phyloP scores from a whole-genome alignment of 1,284 basidiomycete genomes.

The Chondrostereum purpureum region DNA sequence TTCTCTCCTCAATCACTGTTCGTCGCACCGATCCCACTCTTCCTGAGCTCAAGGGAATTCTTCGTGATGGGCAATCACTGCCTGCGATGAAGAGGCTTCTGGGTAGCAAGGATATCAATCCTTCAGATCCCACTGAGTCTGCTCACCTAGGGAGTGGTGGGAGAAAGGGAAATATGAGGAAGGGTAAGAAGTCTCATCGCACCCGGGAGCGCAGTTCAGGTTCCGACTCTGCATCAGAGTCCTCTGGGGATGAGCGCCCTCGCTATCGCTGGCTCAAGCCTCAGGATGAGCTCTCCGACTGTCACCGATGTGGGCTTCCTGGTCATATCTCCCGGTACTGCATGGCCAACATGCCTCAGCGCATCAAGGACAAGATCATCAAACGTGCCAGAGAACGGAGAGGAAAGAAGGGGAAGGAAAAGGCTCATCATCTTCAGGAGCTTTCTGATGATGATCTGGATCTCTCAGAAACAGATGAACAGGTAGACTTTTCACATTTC shows the following conservation, averaged over 20 bases:
- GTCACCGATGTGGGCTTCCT: not conserved
- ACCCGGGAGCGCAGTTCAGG: too few relatives aligned
- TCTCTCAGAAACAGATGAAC: too few relatives aligned
- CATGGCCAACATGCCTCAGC: not conserved
- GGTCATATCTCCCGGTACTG: not conserved
- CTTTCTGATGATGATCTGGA: too few relatives aligned
- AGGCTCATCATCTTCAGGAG: too few relatives aligned
- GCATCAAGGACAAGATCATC: not conserved
- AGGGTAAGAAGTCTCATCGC: not conserved
- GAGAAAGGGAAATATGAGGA: not conserved
- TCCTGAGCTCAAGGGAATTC: not conserved
- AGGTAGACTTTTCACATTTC: too few relatives aligned
- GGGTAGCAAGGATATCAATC: not conserved
- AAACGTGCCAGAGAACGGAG: too few relatives aligned
- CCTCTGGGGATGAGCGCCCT: not conserved
- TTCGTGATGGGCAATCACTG: not conserved
- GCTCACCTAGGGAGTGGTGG: not conserved
- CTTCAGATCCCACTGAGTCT: not conserved
- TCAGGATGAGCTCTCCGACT: not conserved
- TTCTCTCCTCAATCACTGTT: not conserved
- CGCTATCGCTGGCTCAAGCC: not conserved
- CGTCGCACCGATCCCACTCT: not conserved
- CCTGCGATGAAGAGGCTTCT: not conserved
- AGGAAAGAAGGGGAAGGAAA: too few relatives aligned
- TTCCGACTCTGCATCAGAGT: too few relatives aligned